phyloP scores from a whole-genome alignment of 2,329 filamentous ascomycete genomes.

The Colletotrichum australisinense region DNA sequence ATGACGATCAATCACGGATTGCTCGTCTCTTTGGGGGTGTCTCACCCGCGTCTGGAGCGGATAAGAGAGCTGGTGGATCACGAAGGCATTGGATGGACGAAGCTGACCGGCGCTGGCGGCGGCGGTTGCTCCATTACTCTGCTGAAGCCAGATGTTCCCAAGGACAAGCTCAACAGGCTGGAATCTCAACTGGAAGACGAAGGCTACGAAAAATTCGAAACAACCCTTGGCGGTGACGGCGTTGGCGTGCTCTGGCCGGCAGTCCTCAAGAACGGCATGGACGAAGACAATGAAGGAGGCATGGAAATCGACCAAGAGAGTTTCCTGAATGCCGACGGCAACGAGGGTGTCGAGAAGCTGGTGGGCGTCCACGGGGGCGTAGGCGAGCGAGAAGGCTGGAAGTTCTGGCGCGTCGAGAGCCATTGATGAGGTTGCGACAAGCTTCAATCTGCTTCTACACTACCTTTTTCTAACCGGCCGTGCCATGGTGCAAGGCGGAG shows the following conservation, averaged over 20 bases:
- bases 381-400: slow-evolving; percentile 83
- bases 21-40: slow-evolving; percentile 90
- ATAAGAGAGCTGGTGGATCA: slow-evolving; percentile 92
- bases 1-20: slow-evolving; percentile 96
- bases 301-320: slow-evolving; percentile 92
- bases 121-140: slow-evolving; percentile 96
- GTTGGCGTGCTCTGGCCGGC: slow-evolving; percentile 96
- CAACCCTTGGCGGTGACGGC: slow-evolving; percentile 91
- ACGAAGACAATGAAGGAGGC: slow-evolving; percentile 81
- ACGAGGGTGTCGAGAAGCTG: slow-evolving; percentile 83
- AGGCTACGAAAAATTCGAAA: slow-evolving; percentile 87
- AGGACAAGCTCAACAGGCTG: slow-evolving; percentile 69
- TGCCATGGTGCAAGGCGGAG: slow-evolving; percentile 2
- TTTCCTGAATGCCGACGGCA: slow-evolving; percentile 84
- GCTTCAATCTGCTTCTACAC: slow-evolving; percentile 8
- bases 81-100: slow-evolving; percentile 93
- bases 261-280: slow-evolving; percentile 85
- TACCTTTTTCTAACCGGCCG: not conserved
- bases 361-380: slow-evolving; percentile 81
- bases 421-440: slow-evolving; percentile 37
- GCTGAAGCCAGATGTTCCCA: slow-evolving; percentile 73
- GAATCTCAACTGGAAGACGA: slow-evolving; percentile 74
- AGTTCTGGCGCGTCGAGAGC: slow-evolving; percentile 81
- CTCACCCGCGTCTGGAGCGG: slow-evolving; percentile 91
- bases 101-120: slow-evolving; percentile 94